phyloP scores from a whole-genome alignment of 2,329 filamentous ascomycete genomes.

The Aspergillus glaucus region DNA sequence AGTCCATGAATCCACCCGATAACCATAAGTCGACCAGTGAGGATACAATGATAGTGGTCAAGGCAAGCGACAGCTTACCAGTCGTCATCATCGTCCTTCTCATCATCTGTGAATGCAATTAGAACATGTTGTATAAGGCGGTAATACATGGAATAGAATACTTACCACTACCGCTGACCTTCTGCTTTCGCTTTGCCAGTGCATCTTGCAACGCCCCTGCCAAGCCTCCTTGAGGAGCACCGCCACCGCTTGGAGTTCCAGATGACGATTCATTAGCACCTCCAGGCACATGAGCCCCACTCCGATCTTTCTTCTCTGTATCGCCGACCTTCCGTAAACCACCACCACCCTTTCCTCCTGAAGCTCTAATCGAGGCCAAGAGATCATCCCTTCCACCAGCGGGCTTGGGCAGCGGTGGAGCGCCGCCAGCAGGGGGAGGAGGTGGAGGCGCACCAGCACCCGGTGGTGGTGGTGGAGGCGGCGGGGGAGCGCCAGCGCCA shows the following conservation, averaged over 20 bases:
- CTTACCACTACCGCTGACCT: conserved; percentile 92
- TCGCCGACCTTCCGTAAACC: conserved; percentile 43
- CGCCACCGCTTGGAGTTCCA: conserved; percentile 49
- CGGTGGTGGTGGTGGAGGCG: conserved; percentile 37
- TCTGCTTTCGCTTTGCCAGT: conserved; percentile 77
- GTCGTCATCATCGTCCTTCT: conserved; percentile 42
- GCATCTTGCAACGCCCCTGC: conserved; percentile 76
- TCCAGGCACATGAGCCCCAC: conserved; percentile 39
- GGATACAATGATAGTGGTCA: not conserved
- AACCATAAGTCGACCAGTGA: not conserved
- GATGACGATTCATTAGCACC: conserved; percentile 56
- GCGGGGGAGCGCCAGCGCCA: conserved; percentile 28
- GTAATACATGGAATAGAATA: conserved; percentile 20
- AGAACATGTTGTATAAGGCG: conserved; percentile 8
- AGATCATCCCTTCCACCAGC: conserved; percentile 38
- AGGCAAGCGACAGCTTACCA: conserved; percentile 27
- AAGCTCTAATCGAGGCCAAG: conserved; percentile 45
- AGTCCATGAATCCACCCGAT: conserved; percentile 8
- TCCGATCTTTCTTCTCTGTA: conserved; percentile 42
- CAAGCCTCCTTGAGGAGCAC: conserved; percentile 54
- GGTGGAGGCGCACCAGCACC: conserved; percentile 52
- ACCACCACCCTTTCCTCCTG: conserved; percentile 48
- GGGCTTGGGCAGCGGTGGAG: conserved; percentile 39
- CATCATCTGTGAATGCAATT: conserved; percentile 36
- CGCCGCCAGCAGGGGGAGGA: conserved; percentile 29